Percentiles rank a stretch among this genome's conserved stretches.
phyloP scores from a whole-genome alignment of 2,329 filamentous ascomycete species.

The Penicillium sp. region DNA sequence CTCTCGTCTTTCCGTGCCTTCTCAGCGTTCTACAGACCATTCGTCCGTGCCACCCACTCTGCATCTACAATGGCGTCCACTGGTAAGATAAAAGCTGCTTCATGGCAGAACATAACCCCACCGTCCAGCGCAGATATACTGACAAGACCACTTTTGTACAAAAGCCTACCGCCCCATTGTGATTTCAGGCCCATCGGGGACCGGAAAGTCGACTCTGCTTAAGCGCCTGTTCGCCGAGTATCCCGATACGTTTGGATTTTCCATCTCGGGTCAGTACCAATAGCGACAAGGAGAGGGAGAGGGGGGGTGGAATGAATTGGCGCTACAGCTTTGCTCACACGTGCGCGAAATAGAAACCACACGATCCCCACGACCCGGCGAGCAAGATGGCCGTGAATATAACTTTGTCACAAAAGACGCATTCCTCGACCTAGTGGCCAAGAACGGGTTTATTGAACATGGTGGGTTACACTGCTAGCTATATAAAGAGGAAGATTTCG shows the following conservation, averaged over 20 bases:
- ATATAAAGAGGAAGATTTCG: not conserved
- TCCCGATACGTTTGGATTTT: slow-evolving; percentile 46
- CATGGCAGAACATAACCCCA: not conserved
- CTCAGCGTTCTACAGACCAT: not conserved
- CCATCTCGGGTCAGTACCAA: slow-evolving; percentile 37
- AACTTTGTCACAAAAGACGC: slow-evolving; percentile 68
- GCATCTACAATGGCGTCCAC: slow-evolving; percentile 27
- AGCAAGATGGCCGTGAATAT: slow-evolving; percentile 77
- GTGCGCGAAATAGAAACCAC: slow-evolving; percentile 66
- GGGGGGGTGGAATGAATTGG: not conserved
- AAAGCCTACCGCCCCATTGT: slow-evolving; percentile 1
- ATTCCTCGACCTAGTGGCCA: slow-evolving; percentile 67
- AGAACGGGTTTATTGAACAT: slow-evolving; percentile 79
- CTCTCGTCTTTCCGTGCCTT: slow-evolving; percentile 13
- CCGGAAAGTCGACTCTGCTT: slow-evolving; percentile 46
- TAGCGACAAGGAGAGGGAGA: not conserved
- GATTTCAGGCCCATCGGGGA: slow-evolving; percentile 42
- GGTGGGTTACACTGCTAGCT: not conserved
- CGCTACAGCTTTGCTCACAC: slow-evolving; percentile 16
- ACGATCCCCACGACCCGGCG: slow-evolving; percentile 70
- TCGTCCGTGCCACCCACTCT: not conserved
- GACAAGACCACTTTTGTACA: not conserved
- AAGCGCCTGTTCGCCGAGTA: slow-evolving; percentile 44
- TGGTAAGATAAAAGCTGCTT: slow-evolving; percentile 17
- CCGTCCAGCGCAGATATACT: not conserved